Conservation (phyloP, 495 filamentous ascomycete genomes). For the Talaromyces trachyspermus region DNA sequence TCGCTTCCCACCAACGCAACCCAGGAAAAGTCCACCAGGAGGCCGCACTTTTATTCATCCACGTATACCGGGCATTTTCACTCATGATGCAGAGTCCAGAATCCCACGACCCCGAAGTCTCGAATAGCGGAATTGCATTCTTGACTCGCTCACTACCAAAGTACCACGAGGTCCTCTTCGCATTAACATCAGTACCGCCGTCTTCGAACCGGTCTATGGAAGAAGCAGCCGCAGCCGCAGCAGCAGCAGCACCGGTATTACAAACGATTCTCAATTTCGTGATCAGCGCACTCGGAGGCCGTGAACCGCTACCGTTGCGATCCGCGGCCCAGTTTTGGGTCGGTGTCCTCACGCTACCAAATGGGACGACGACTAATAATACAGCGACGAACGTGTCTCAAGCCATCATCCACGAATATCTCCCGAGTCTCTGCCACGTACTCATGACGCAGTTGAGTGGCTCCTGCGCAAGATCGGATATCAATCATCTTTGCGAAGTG, state of each 20-base stretch:
- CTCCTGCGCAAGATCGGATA: constrained; percentile 65
- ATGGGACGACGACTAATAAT: constrained; percentile 29
- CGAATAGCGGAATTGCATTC: constrained; percentile 69
- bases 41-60: constrained; percentile 51
- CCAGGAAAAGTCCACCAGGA: constrained; percentile 39
- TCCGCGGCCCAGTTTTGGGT: constrained; percentile 80
- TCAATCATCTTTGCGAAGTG: constrained; percentile 68
- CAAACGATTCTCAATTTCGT: constrained; percentile 72
- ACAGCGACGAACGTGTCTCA: constrained; percentile 37
- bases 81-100: constrained; percentile 49
- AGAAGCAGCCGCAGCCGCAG: constrained; percentile 17
- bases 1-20: constrained; percentile 53
- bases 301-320: constrained; percentile 72
- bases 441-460: constrained; percentile 68
- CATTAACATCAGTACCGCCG: constrained; percentile 23
- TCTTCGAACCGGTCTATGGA: constrained; percentile 45
- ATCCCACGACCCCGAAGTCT: constrained; percentile 65
- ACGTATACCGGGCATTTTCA: constrained; percentile 59
- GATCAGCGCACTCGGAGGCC: constrained; percentile 60
- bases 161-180: constrained; percentile 42
- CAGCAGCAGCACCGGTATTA: constrained; percentile 33
- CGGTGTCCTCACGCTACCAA: constrained; percentile 32
- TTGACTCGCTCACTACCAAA: constrained; percentile 57
- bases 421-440: constrained; percentile 51
- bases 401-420: constrained; percentile 49